phyloP scores from a whole-genome alignment of 768 basidiomycete genomes.

The Rhizopogon roseolus region DNA sequence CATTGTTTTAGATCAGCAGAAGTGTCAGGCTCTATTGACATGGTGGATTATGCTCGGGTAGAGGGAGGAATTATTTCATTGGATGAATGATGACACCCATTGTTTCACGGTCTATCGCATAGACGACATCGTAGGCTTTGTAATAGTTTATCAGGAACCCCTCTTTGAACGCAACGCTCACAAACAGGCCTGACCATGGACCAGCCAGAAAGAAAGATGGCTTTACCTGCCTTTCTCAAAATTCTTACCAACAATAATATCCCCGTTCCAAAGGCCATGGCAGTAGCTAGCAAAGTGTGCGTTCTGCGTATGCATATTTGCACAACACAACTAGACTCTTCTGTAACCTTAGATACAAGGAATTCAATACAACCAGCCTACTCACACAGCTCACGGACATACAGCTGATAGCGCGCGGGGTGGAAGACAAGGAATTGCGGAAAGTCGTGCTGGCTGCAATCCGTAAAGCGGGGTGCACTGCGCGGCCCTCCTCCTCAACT shows the following conservation, averaged over 20 bases:
- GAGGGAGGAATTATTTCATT: no score
- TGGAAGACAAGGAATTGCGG: conserved; percentile 63
- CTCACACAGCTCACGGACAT: conserved; percentile 55
- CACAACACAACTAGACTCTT: conserved; percentile 3
- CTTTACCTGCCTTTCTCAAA: conserved; percentile 65
- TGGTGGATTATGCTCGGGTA: neutral
- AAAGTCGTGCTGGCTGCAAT: conserved; percentile 55
- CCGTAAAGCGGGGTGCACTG: conserved; percentile 57
- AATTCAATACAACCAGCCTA: conserved; percentile 54
- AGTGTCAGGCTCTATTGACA: neutral
- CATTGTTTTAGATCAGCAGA: conserved; percentile 38
- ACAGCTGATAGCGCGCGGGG: conserved; percentile 52
- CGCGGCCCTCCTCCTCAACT: no score
- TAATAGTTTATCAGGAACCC: no score
- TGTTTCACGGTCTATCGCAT: no score
- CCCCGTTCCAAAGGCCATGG: conserved; percentile 62
- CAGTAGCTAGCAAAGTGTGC: conserved; percentile 65
- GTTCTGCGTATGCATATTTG: conserved; percentile 13
- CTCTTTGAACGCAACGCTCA: neutral
- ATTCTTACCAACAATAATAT: conserved; percentile 54
- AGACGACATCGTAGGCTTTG: no score
- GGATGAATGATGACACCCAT: no score
- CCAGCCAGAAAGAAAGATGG: conserved; percentile 38
- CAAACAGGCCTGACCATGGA: neutral
- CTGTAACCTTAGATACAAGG: conserved; percentile 56